A percentile compares a stretch with the other conserved stretches of the same genome.
These are phyloP conservation scores for Acer saccharum DNA, from an alignment of 345 rosid species.

Conservation along the genomic window DNA sequence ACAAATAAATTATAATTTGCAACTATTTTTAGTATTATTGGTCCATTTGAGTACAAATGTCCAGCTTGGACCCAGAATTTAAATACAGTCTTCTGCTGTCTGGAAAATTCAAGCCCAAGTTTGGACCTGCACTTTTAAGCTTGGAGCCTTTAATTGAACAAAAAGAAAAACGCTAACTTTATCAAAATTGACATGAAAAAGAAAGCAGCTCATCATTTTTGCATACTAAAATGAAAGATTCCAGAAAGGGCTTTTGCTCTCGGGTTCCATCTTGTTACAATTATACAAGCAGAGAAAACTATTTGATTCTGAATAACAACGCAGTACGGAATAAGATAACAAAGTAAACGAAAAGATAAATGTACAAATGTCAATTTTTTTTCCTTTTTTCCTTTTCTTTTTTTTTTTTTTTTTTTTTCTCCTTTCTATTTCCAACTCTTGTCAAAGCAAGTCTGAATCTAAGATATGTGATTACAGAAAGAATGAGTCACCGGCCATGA, in stretches of 20 bases:
- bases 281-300: no score
- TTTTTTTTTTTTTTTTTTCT: neutral
- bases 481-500: constrained; percentile 10
- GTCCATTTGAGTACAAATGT: neutral
- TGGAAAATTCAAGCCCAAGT: no score
- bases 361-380: neutral
- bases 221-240: no score
- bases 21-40: neutral
- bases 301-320: neutral
- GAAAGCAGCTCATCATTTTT: no score
- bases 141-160: no score
- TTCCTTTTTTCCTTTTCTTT: neutral
- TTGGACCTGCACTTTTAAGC: no score
- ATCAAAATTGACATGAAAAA: no score
- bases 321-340: neutral
- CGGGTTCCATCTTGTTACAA: no score
- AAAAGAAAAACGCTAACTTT: no score
- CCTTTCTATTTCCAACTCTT: neutral
- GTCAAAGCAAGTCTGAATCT: neutral
- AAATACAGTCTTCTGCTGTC: no score
- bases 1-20: neutral
- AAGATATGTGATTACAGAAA: constrained; percentile 12
- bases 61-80: neutral
- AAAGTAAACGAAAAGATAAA: neutral
- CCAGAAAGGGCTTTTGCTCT: no score